Evolutionary conservation across 306 rosid species (phyloP).

Genomic region (Coriaria nepalensis): DNA sequence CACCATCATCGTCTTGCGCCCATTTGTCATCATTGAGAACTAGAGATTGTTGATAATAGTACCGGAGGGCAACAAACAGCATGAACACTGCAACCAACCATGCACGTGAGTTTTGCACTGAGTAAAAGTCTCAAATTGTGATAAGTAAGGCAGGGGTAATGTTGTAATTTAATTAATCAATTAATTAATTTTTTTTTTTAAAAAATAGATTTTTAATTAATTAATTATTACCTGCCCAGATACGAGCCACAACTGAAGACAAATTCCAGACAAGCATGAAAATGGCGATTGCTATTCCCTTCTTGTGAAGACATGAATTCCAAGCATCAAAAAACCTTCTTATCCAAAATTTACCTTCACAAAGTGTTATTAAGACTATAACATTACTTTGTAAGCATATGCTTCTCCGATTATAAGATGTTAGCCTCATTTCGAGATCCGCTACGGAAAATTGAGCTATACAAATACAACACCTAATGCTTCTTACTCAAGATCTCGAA

Average conservation of each 20-base stretch:
- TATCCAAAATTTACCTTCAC: slow-evolving; percentile 60
- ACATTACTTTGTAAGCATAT: too few relatives aligned
- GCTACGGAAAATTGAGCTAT: too few relatives aligned
- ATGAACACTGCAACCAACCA: slow-evolving; percentile 49
- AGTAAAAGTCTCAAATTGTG: too few relatives aligned
- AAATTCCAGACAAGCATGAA: slow-evolving; percentile 66
- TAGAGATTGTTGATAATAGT: slow-evolving; percentile 60
- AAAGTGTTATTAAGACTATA: too few relatives aligned
- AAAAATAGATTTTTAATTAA: neutral
- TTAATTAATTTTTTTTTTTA: neutral
- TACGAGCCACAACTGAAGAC: slow-evolving; percentile 60
- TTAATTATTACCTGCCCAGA: slow-evolving; percentile 65
- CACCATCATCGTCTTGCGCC: slow-evolving; percentile 28
- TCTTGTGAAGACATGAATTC: slow-evolving; percentile 80
- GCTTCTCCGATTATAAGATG: too few relatives aligned
- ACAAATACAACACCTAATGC: too few relatives aligned
- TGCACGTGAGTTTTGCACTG: too few relatives aligned
- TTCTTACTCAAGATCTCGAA: too few relatives aligned
- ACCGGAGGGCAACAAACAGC: slow-evolving; percentile 57
- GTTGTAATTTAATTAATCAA: too few relatives aligned
- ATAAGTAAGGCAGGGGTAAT: too few relatives aligned
- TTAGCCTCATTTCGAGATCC: too few relatives aligned
- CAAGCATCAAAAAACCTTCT: slow-evolving; percentile 66
- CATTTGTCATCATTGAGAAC: slow-evolving; percentile 27
- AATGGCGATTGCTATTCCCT: slow-evolving; percentile 38